phyloP scores from a whole-genome alignment of 352 stramenopile species.

The Phytophthora tentaculata region DNA sequence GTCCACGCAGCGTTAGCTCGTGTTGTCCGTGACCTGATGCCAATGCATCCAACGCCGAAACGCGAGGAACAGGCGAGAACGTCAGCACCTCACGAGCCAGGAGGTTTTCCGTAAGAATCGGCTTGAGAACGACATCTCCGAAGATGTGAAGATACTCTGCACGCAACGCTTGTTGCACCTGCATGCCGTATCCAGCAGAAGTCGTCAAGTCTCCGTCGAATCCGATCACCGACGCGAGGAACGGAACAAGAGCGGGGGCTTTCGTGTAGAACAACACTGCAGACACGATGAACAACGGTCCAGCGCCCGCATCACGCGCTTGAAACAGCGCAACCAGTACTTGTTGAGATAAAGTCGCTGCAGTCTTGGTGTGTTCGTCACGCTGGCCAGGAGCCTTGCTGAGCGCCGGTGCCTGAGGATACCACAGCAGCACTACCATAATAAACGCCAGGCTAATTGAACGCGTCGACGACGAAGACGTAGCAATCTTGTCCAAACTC shows the following conservation, averaged over 20 bases:
- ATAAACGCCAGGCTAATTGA: slow-evolving; percentile 62
- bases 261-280: slow-evolving; percentile 78
- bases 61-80: slow-evolving; percentile 39
- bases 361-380: slow-evolving; percentile 59
- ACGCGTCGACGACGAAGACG: slow-evolving; percentile 35
- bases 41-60: slow-evolving; percentile 40
- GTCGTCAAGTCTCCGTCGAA: slow-evolving; percentile 30
- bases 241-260: slow-evolving; percentile 58
- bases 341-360: slow-evolving; percentile 67
- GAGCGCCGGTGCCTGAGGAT: slow-evolving; percentile 52
- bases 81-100: slow-evolving; percentile 64
- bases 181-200: slow-evolving; percentile 25
- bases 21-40: slow-evolving; percentile 41
- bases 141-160: slow-evolving; percentile 67
- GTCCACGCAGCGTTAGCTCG: slow-evolving; percentile 58
- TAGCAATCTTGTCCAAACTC: slow-evolving; percentile 46
- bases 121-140: slow-evolving; percentile 68
- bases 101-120: slow-evolving; percentile 68
- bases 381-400: slow-evolving; percentile 67
- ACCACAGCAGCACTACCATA: slow-evolving; percentile 63
- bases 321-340: slow-evolving; percentile 59
- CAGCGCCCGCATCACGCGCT: slow-evolving; percentile 41
- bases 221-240: slow-evolving; percentile 51
- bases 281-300: slow-evolving; percentile 67
- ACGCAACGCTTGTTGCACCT: slow-evolving; percentile 46